phyloP scores from a whole-genome alignment of 306 rosid species.

The Lathyrus sativus region DNA sequence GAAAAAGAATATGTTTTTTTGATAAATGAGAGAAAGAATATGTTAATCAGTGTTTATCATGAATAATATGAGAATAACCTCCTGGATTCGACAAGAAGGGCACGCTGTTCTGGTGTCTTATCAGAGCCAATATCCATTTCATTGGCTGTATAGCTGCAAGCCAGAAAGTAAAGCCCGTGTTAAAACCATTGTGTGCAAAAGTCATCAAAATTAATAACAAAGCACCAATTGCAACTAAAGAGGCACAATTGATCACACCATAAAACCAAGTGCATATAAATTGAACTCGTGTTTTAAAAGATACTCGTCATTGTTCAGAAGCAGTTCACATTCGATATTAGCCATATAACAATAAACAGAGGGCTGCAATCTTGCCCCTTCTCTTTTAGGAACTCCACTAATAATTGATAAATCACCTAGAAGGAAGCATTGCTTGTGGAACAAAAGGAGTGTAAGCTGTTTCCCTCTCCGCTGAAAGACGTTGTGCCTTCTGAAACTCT shows the following conservation, averaged over 20 bases:
- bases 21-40: conserved; percentile 8
- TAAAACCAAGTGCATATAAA: conserved; percentile 28
- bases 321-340: conserved; percentile 23
- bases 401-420: conserved; percentile 56
- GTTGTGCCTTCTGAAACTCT: conserved; percentile 98
- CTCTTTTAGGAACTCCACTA: conserved; percentile 29
- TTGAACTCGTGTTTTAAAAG: conserved; percentile 13
- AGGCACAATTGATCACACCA: conserved; percentile 27
- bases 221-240: conserved; percentile 11
- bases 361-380: conserved; percentile 9
- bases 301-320: conserved; percentile 9
- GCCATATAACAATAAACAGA: conserved; percentile 13
- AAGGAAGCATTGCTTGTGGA: conserved; percentile 78
- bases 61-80: conserved; percentile 54
- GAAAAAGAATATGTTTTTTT: conserved; percentile 6
- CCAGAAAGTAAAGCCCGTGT: conserved; percentile 27
- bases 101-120: conserved; percentile 72
- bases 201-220: conserved; percentile 24
- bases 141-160: conserved; percentile 72
- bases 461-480: conserved; percentile 97
- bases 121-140: conserved; percentile 64
- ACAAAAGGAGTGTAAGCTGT: conserved; percentile 87
- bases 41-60: conserved; percentile 1
- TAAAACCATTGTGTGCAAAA: conserved; percentile 24
- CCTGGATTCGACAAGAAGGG: conserved; percentile 86